phyloP scores from a whole-genome alignment of 1,284 basidiomycete species.

The Moniliophthora roreri region DNA sequence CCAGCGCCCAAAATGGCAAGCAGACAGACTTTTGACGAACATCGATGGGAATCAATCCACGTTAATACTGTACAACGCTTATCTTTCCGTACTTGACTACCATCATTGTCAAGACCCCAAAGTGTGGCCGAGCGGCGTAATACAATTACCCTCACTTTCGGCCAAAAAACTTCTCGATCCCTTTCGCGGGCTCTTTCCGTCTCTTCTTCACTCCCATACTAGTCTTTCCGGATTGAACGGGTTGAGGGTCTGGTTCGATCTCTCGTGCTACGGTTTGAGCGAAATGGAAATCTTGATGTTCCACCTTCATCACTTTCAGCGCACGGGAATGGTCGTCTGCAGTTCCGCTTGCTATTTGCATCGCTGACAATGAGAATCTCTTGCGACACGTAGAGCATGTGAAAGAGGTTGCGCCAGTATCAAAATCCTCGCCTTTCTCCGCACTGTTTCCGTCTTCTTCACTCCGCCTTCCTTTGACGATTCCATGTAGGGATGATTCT shows the following conservation, averaged over 20 bases:
- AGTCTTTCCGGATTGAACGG: constrained; percentile 3
- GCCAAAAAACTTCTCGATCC: constrained; percentile 79
- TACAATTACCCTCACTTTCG: constrained; percentile 20
- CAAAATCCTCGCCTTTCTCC: not conserved
- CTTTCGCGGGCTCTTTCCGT: constrained; percentile 41
- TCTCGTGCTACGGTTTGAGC: constrained; percentile 68
- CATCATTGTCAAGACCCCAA: constrained; percentile 4
- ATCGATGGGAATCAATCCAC: no score
- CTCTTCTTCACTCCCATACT: constrained; percentile 40
- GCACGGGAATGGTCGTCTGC: constrained; percentile 31
- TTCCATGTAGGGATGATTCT: not conserved
- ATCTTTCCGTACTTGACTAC: not conserved
- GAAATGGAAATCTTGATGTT: constrained; percentile 88
- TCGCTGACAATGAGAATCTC: constrained; percentile 34
- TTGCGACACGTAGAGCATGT: constrained; percentile 56
- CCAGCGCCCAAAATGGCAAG: no score
- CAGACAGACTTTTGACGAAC: no score
- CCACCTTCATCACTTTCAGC: constrained; percentile 53
- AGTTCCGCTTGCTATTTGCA: constrained; percentile 20
- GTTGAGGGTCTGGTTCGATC: constrained; percentile 19
- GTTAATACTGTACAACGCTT: no score
- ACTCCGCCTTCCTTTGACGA: not conserved
- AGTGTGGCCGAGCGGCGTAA: not conserved
- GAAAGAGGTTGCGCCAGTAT: constrained; percentile 32
- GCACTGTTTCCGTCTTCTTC: not conserved